Evolutionary conservation across 177 flowering plant genomes (phyloP), one percentile per base, ranked within the genome.

Genomic region (Tripterygium wilfordii): DNA sequence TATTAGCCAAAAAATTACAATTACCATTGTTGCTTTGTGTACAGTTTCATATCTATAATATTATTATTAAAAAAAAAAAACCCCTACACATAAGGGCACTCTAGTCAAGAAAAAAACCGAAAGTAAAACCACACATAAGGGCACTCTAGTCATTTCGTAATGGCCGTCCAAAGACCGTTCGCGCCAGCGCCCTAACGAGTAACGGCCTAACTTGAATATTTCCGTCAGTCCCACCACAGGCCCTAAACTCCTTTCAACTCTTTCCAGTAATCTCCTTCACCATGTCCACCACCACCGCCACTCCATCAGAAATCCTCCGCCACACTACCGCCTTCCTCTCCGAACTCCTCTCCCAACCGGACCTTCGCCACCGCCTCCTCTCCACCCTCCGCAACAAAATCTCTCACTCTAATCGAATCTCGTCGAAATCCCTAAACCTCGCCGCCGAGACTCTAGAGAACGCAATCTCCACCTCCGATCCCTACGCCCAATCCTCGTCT

Each of bases 381-480:
- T 45, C 79, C 53, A 16, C 39, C 22, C 52, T 76, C 57, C 67
- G 61, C 49, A 54, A 48, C 14, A 65, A 49, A 49, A 22, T 50
- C 48, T 48, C 62, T 1, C 4, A 60, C 14, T 42, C 74, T 22
- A 63, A 69, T 41, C 54, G 56, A 42, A 33, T 15, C 44, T 21
- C 20, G 36, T 36, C 49, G 44, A 68, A 54, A 35, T 39, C 74
- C 38, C 66, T 83, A 3, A 62, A 46, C 37, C 51, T 76, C 15
- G 83, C 83, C 2, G 46, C 62, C 1, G 66, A 81, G 26, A 53
- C 80, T 14, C 55, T 84, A n/a, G 82, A 84, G 48, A 63, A 52
- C 28, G 74, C 85, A 16, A 57, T 74, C 47, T 50, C 76, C 51
- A 23, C 69, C 48, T 13, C 58, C 35, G 66, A 24, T 49, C 33